phyloP scores from a whole-genome alignment of 768 basidiomycete genomes.

The Tulasnella sp. region DNA sequence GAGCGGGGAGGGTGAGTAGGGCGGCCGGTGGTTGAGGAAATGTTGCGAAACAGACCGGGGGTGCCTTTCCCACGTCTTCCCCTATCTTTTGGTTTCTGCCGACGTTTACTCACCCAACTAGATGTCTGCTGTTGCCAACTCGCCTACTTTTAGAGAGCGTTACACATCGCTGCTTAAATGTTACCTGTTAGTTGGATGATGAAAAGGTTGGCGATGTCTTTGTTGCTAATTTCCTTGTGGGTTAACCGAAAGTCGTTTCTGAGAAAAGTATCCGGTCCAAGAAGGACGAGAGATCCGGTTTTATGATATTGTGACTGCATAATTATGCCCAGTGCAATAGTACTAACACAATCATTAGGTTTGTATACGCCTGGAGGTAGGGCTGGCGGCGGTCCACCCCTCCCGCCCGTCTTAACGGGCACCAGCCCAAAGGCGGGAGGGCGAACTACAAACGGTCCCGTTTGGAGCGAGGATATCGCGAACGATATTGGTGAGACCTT shows the following conservation, averaged over 20 bases:
- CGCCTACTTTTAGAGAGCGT: no score
- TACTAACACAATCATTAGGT: slow-evolving; percentile 36
- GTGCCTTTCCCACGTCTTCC: not conserved
- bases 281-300: no score
- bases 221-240: no score
- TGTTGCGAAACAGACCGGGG: not conserved
- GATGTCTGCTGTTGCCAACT: no score
- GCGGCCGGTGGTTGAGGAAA: not conserved
- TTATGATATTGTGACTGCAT: no score
- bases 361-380: slow-evolving; percentile 51
- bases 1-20: not conserved
- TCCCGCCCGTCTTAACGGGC: slow-evolving; percentile 42
- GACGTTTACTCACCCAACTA: not conserved
- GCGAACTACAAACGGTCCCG: slow-evolving; percentile 47
- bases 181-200: no score
- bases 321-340: no score
- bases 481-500: slow-evolving; percentile 40
- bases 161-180: no score
- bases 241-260: no score
- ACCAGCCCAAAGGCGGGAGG: slow-evolving; percentile 49
- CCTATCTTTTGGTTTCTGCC: not conserved
- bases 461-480: slow-evolving; percentile 52
- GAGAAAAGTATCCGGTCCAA: no score
- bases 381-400: slow-evolving; percentile 45
- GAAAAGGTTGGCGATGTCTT: no score